Percentiles rank a stretch among this genome's conserved stretches.
These are phyloP conservation scores for Cymbomonas tetramitiformis DNA, from an alignment of 139 green algal genomes.

Conservation along the genomic window DNA sequence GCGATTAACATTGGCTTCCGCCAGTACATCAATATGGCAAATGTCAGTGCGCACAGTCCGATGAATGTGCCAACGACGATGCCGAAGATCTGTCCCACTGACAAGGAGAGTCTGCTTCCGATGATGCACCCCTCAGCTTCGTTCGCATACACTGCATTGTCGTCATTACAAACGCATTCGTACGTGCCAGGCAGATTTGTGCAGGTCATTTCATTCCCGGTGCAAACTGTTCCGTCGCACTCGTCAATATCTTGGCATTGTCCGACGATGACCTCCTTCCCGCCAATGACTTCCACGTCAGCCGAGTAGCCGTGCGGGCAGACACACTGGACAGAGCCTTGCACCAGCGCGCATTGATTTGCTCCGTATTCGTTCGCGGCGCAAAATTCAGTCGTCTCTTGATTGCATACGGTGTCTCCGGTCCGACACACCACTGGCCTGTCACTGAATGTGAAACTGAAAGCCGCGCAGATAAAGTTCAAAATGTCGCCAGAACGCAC, in stretches of 20 bases:
- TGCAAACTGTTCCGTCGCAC: constrained; percentile 23
- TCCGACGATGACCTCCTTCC: no score
- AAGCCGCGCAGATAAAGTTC: constrained; percentile 69
- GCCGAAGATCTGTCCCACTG: no score
- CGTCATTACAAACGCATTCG: constrained; percentile 26
- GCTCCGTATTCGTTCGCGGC: background rate
- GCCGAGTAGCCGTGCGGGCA: constrained; percentile 21
- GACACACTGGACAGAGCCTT: background rate
- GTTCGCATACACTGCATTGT: no score
- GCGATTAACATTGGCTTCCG: no score
- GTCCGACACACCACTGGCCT: constrained; percentile 3
- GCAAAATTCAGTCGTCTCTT: constrained; percentile 5
- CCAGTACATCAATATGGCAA: no score
- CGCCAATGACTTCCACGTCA: background rate
- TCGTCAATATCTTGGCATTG: constrained; percentile 35
- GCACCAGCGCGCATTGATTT: background rate
- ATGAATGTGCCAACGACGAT: no score
- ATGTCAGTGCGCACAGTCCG: no score
- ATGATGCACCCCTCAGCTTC: no score
- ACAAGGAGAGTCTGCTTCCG: no score
- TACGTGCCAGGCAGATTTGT: constrained; percentile 20
- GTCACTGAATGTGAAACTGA: constrained; percentile 23
- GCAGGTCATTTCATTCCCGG: constrained; percentile 20
- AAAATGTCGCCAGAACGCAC: constrained; percentile 41
- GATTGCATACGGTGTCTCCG: background rate